phyloP scores from a whole-genome alignment of 176 grass and related monocot species.

The Oryza officinalis region DNA sequence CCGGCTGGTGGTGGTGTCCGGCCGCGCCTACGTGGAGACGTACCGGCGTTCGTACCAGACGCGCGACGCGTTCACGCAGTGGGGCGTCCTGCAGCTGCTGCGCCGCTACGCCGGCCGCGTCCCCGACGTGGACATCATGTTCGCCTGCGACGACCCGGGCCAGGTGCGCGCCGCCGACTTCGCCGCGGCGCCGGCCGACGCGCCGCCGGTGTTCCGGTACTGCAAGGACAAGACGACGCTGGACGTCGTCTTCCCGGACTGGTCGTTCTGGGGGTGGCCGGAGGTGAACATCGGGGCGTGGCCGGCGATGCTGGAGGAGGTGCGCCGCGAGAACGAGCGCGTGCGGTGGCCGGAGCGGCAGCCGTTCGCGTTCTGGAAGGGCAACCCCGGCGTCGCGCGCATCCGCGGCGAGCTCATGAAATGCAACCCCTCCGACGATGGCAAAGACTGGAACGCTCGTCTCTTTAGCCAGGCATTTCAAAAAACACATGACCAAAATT shows the following conservation, averaged over 20 bases:
- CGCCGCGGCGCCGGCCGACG: neutral
- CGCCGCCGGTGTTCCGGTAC: constrained; percentile 63
- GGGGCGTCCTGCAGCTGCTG: constrained; percentile 72
- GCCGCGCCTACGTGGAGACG: constrained; percentile 53
- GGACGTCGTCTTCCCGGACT: constrained; percentile 78
- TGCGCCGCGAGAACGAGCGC: constrained; percentile 36
- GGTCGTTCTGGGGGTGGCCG: constrained; percentile 89
- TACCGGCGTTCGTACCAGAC: constrained; percentile 60
- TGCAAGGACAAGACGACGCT: constrained; percentile 50
- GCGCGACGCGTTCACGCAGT: constrained; percentile 67
- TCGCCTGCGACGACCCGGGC: constrained; percentile 59
- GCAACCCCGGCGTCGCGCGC: constrained; percentile 4
- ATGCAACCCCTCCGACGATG: constrained; percentile 40
- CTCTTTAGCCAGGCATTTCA: constrained; percentile 26
- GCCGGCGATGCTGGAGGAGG: constrained; percentile 36
- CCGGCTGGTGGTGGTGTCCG: constrained; percentile 59
- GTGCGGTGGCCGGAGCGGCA: constrained; percentile 45
- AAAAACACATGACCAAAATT: too few relatives aligned
- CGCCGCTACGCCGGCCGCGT: constrained; percentile 55
- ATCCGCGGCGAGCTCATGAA: constrained; percentile 40
- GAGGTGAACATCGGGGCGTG: constrained; percentile 61
- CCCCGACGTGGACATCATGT: constrained; percentile 79
- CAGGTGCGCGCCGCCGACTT: constrained; percentile 44
- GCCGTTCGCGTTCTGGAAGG: constrained; percentile 68
- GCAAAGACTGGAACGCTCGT: constrained; percentile 58